A percentile compares a stretch with the other conserved stretches of the same genome.
These are phyloP conservation scores for Paramecium tetraurelia DNA, from an alignment of 73 alveolate genomes.

Conservation along the genomic window DNA sequence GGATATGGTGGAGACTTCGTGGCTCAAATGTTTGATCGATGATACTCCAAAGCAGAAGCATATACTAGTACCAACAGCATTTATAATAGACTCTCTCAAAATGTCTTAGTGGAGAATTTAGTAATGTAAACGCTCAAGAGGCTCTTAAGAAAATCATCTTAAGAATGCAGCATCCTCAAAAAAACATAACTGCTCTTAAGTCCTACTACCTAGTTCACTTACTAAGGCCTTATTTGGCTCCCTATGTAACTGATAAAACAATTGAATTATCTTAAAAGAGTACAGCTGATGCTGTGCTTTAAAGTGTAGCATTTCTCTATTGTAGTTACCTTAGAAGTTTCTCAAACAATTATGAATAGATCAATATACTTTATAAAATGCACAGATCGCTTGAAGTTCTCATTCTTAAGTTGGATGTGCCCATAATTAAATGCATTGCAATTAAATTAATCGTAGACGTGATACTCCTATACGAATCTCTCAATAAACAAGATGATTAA, in stretches of 20 bases:
- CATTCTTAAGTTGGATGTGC: slow-evolving; percentile 4
- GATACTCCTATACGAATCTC: background rate
- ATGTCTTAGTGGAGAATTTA: background rate
- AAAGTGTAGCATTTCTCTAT: background rate
- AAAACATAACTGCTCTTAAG: background rate
- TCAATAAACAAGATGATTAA: background rate
- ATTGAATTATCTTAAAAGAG: background rate
- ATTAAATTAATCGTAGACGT: background rate
- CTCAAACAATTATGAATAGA: background rate
- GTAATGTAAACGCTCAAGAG: background rate
- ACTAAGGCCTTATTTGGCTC: background rate
- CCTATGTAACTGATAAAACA: background rate
- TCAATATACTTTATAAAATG: background rate
- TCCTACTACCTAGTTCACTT: background rate
- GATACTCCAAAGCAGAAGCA: slow-evolving; percentile 19
- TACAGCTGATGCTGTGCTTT: background rate
- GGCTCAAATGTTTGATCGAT: slow-evolving; percentile 39
- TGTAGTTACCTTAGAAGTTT: background rate
- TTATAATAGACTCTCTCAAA: background rate
- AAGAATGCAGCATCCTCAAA: slow-evolving; percentile 6
- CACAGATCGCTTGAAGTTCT: slow-evolving; percentile 6
- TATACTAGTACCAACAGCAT: background rate
- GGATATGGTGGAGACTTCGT: slow-evolving; percentile 9
- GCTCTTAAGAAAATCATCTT: background rate
- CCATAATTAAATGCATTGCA: background rate